A percentile compares a stretch with the other conserved stretches of the same genome.
These are phyloP conservation scores for Dipteronia dyeriana DNA, from an alignment of 345 rosid species.

Conservation along the genomic window DNA sequence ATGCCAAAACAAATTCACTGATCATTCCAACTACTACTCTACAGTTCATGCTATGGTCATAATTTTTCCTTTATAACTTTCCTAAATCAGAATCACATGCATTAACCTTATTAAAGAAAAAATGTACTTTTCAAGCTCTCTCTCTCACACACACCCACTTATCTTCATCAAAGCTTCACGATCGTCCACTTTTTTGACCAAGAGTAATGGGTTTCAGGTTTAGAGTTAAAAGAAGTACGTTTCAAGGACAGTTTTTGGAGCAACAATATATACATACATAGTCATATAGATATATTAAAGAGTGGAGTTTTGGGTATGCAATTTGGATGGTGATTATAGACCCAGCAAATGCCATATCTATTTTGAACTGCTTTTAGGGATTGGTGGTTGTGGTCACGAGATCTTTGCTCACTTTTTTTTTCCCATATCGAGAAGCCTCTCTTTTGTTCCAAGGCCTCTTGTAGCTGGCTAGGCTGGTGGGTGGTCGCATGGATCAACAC, in stretches of 20 bases:
- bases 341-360: neutral
- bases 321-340: neutral
- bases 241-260: neutral
- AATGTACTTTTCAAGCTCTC: neutral
- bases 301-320: neutral
- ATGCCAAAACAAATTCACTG: neutral
- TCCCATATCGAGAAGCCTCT: neutral
- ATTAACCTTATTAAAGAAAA: neutral
- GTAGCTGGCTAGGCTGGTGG: neutral
- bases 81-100: constrained; percentile 10
- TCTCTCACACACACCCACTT: neutral
- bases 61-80: neutral
- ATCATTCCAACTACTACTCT: too few relatives aligned
- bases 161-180: constrained; percentile 6
- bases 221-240: neutral
- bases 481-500: neutral
- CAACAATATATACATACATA: neutral
- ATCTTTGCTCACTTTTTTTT: constrained; percentile 15
- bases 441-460: neutral
- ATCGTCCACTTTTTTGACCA: neutral
- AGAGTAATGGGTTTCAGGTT: neutral
- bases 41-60: neutral
- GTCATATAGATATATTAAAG: neutral
- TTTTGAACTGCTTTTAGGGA: neutral
- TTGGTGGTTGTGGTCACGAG: constrained; percentile 37